Conservation (phyloP, 2,329 filamentous ascomycete species). For the Aspergillus quadrilineatus region DNA sequence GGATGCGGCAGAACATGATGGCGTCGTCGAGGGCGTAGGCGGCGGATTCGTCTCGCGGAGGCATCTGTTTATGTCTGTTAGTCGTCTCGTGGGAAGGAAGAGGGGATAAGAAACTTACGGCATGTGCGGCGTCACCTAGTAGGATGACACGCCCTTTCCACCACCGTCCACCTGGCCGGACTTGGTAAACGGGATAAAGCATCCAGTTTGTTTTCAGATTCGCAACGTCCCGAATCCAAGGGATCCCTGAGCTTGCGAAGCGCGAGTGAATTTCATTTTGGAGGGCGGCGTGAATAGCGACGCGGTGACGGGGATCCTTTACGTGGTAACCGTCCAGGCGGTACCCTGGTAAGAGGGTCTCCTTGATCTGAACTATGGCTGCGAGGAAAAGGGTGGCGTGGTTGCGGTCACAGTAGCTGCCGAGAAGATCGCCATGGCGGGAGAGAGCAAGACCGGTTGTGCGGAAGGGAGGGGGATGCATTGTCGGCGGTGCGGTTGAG, state of each 20-base stretch:
- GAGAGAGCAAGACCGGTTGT: constrained; percentile 36
- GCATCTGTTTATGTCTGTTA: constrained; percentile 33
- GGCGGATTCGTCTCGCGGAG: constrained; percentile 44
- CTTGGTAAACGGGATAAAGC: constrained; percentile 41
- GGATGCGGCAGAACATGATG: constrained; percentile 37
- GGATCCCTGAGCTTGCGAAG: constrained; percentile 32
- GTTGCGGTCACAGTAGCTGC: constrained; percentile 34
- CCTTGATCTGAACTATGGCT: constrained; percentile 36
- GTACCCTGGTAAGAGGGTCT: constrained; percentile 26
- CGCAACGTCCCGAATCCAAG: constrained; percentile 34
- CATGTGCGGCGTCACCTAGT: constrained; percentile 46
- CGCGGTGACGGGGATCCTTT: constrained; percentile 28
- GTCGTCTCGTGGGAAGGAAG: background rate
- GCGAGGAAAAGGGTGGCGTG: constrained; percentile 37
- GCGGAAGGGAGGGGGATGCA: constrained; percentile 14
- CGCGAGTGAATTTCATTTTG: constrained; percentile 33
- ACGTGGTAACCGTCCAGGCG: constrained; percentile 15
- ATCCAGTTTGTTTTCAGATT: constrained; percentile 34
- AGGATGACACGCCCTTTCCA: constrained; percentile 36
- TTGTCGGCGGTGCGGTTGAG: background rate
- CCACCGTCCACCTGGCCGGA: constrained; percentile 39
- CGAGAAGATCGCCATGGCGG: constrained; percentile 36
- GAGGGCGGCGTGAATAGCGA: constrained; percentile 32
- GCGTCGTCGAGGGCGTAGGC: constrained; percentile 44
- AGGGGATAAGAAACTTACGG: constrained; percentile 28